Evolutionary conservation across 352 stramenopile species (phyloP).

Genomic region (Elongisporangium senticosum): DNA sequence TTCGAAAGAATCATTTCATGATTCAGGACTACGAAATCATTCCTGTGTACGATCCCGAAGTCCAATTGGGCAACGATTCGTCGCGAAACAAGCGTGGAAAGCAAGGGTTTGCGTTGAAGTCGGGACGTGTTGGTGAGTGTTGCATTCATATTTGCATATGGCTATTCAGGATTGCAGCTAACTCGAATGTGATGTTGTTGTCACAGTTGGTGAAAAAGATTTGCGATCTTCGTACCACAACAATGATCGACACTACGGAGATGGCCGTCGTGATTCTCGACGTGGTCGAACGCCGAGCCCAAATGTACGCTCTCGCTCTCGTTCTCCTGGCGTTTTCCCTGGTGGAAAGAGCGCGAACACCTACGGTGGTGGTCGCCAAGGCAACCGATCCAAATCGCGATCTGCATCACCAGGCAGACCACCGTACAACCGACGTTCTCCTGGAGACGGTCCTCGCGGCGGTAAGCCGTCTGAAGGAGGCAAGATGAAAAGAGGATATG

Average conservation of each 20-base stretch:
- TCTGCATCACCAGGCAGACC: conserved; percentile 17
- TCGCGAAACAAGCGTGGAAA: conserved; percentile 27
- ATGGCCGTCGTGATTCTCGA: not conserved
- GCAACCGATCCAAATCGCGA: conserved; percentile 18
- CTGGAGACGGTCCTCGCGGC: not conserved
- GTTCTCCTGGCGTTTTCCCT: not conserved
- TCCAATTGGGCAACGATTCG: conserved; percentile 47
- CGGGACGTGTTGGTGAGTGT: conserved; percentile 42
- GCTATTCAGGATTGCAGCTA: not conserved
- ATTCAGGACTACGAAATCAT: conserved; percentile 52
- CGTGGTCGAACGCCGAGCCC: not conserved
- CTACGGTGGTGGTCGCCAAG: conserved; percentile 4
- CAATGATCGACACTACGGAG: not conserved
- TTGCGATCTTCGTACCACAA: not conserved
- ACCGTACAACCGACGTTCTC: not conserved
- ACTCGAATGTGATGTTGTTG: not conserved
- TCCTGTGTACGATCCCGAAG: conserved; percentile 62
- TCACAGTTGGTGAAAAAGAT: not conserved
- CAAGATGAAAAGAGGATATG: not conserved
- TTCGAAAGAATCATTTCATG: conserved; percentile 37
- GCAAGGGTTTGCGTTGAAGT: conserved; percentile 50
- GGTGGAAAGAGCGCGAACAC: not conserved
- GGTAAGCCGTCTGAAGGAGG: not conserved
- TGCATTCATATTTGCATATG: conserved; percentile 1
- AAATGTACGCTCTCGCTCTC: not conserved